A percentile compares a stretch with the other conserved stretches of the same genome.
These are phyloP conservation scores for Solanum boliviense DNA, from an alignment of 257 asterid genomes.

Conservation along the genomic window DNA sequence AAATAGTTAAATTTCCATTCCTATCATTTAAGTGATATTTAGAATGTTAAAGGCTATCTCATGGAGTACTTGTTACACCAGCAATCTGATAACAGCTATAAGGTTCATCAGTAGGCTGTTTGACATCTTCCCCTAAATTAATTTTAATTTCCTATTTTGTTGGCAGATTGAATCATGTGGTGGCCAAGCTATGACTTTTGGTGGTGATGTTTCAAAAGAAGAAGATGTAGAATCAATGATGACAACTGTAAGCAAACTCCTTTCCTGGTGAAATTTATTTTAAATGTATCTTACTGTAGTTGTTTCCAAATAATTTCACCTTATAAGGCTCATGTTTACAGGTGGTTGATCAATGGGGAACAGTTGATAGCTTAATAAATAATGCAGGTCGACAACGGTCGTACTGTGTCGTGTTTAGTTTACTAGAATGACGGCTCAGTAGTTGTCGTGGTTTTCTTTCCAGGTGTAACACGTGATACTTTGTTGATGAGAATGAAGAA, in stretches of 20 bases:
- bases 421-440: background rate
- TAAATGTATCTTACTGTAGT: background rate
- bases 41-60: background rate
- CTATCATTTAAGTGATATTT: background rate
- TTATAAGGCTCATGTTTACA: slow-evolving; percentile 19
- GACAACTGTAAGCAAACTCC: slow-evolving; percentile 46
- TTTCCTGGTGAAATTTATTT: background rate
- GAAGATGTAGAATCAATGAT: slow-evolving; percentile 87
- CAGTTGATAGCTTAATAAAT: slow-evolving; percentile 70
- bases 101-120: background rate
- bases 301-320: slow-evolving; percentile 8
- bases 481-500: slow-evolving; percentile 93
- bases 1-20: background rate
- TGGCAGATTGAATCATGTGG: slow-evolving; percentile 77
- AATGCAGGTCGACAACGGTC: slow-evolving; percentile 34
- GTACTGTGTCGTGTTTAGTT: background rate
- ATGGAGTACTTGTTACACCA: background rate
- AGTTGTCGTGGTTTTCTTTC: background rate
- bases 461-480: slow-evolving; percentile 92
- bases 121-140: background rate
- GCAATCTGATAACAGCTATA: background rate
- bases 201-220: slow-evolving; percentile 97
- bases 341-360: slow-evolving; percentile 94
- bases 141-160: background rate
- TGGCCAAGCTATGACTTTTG: slow-evolving; percentile 79